Evolutionary conservation across 2,329 filamentous ascomycete genomes (phyloP), one percentile per base, ranked within the genome.

Genomic region (Beauveria medogensis): DNA sequence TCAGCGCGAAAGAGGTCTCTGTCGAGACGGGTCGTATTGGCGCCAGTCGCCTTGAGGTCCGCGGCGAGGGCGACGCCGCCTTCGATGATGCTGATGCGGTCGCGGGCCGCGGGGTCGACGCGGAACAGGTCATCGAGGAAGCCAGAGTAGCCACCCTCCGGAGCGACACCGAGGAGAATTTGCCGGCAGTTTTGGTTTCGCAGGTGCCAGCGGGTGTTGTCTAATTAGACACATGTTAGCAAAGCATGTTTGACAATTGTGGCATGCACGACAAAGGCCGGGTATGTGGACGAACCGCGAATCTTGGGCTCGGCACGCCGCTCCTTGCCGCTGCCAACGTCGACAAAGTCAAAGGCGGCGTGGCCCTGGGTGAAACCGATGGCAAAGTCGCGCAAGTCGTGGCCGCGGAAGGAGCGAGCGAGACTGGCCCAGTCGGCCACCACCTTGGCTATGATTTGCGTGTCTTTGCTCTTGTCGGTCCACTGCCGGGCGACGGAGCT

Each of bases 301-400:
- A 88, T 81, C 70, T 87, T 87, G 52, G 78, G 78, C 67, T 84
- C 82, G 8, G 81, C 79, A 55, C 80, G 75, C 65, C 80, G 75
- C 66, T 86, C 82, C 68, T 84, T 85, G 50, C 79, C 79, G 65
- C 78, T 72, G 40, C 84, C 84, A 58, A 87, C 79, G 67, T 88
- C 84, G 61, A 87, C 74, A 73, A 86, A 87, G 69, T 87, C 83
- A 73, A 87, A 86, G 12, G 78, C 79, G 10, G 82, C 76, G 64
- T 80, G 79, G 62, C 76, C 79, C 69, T 84, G 82, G 54, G 80
- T 85, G 73, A 87, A 88, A 43, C 82, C 85, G 62, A 78, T 67
- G 28, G 78, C 77, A 72, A 87, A 88, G 55, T 86, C 78, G 62
- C 75, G 78, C 26, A 87, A 71, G 46, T 78, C 74, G 63, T 81